These are phyloP conservation scores for Cucurbita argyrosperma DNA, from an alignment of 306 rosid species.

Conservation along the genomic window DNA sequence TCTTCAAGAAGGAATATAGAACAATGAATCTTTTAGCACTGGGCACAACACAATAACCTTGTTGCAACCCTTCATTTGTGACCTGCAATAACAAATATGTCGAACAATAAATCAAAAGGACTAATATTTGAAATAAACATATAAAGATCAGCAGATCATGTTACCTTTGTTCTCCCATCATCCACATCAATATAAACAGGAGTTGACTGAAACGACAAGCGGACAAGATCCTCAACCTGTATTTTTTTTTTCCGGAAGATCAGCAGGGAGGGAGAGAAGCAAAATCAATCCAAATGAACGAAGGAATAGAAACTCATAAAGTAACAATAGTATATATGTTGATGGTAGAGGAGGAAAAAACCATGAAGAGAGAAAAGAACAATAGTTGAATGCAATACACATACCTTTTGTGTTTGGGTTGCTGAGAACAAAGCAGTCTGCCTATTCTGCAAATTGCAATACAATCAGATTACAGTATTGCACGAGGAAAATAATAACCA, in stretches of 20 bases:
- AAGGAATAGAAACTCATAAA: not conserved
- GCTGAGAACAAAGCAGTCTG: conserved; percentile 95
- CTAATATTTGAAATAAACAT: not conserved
- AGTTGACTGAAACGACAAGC: conserved; percentile 36
- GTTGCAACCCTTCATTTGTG: conserved; percentile 91
- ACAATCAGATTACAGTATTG: not conserved
- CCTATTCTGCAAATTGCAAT: conserved; percentile 51
- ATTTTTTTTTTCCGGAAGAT: not conserved
- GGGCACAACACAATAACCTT: conserved; percentile 87
- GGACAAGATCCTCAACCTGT: conserved; percentile 86
- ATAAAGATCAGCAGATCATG: not conserved
- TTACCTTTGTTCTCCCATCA: conserved; percentile 72
- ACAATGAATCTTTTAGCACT: conserved; percentile 67
- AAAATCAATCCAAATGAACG: not conserved
- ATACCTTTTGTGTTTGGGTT: conserved; percentile 90
- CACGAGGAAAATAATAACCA: not conserved
- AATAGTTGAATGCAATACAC: conserved; percentile 7
- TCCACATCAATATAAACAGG: conserved; percentile 72
- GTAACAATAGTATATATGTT: not conserved
- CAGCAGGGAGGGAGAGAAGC: not conserved
- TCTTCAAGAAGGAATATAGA: conserved; percentile 70
- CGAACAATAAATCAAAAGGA: not conserved
- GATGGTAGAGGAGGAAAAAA: not conserved
- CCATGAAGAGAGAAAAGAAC: not conserved
- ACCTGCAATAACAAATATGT: conserved; percentile 29